These are phyloP conservation scores for Aphanocladium album DNA, from an alignment of 2,329 filamentous ascomycete genomes.

Conservation along the genomic window DNA sequence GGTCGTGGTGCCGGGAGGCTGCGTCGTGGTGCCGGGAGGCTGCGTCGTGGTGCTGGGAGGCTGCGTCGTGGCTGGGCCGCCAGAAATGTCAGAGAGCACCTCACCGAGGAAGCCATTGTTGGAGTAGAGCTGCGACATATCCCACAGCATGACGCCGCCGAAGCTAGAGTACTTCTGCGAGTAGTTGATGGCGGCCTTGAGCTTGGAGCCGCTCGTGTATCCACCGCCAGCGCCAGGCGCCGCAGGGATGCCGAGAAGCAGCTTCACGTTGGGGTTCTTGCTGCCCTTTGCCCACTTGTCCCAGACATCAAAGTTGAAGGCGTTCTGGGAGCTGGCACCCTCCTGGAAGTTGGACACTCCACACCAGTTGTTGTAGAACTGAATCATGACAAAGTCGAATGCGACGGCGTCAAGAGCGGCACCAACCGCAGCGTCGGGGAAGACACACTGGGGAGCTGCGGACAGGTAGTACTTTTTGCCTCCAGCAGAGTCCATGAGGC, in stretches of 20 bases:
- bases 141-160: slow-evolving; percentile 67
- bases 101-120: slow-evolving; percentile 52
- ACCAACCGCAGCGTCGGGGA: slow-evolving; percentile 56
- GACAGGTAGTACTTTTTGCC: slow-evolving; percentile 58
- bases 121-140: slow-evolving; percentile 55
- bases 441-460: slow-evolving; percentile 64
- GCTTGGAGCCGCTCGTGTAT: slow-evolving; percentile 43
- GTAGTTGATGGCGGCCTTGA: slow-evolving; percentile 49
- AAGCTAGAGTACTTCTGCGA: slow-evolving; percentile 53
- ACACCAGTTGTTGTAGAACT: slow-evolving; percentile 68
- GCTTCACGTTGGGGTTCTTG: slow-evolving; percentile 54
- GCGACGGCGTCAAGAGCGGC: slow-evolving; percentile 50
- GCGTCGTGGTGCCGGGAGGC: background rate
- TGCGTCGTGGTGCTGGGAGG: background rate
- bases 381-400: slow-evolving; percentile 58
- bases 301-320: slow-evolving; percentile 61
- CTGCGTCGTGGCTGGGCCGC: background rate
- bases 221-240: slow-evolving; percentile 50
- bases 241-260: slow-evolving; percentile 58
- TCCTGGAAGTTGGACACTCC: slow-evolving; percentile 48
- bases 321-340: slow-evolving; percentile 39
- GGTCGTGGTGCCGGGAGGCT: background rate
- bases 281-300: slow-evolving; percentile 59
- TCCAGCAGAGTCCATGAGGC: slow-evolving; percentile 46
- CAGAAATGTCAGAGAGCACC: slow-evolving; percentile 33